phyloP scores from a whole-genome alignment of 2,329 filamentous ascomycete species.

The Acrocalymma vagum region DNA sequence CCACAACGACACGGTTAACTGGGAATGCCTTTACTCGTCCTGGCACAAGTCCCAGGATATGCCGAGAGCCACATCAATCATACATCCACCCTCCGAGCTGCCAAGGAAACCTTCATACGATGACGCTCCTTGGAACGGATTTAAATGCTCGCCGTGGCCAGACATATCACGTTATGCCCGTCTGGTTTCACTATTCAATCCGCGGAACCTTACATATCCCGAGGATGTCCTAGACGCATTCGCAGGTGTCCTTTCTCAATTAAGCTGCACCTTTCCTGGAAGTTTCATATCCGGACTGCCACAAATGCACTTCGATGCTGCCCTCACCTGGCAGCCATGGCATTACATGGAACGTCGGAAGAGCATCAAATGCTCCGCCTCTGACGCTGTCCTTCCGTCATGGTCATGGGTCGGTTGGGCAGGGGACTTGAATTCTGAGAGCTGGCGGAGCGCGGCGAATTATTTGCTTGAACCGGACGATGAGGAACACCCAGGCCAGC shows the following conservation, averaged over 20 bases:
- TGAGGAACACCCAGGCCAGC: too few species aligned
- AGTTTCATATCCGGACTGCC: slow-evolving; percentile 29
- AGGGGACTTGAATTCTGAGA: slow-evolving; percentile 19
- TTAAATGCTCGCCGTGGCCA: slow-evolving; percentile 17
- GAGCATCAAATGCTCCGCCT: slow-evolving; percentile 1
- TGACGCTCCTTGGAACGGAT: slow-evolving; percentile 1
- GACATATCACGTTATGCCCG: slow-evolving; percentile 18
- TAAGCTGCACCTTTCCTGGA: slow-evolving; percentile 15
- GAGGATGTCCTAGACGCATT: slow-evolving; percentile 31
- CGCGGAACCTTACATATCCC: slow-evolving; percentile 20
- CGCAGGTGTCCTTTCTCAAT: slow-evolving; percentile 13
- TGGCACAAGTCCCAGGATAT: slow-evolving; percentile 16
- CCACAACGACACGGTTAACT: slow-evolving; percentile 20
- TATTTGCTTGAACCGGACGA: slow-evolving; percentile 21
- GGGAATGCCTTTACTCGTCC: slow-evolving; percentile 18
- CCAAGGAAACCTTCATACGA: neutral
- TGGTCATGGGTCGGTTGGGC: slow-evolving; percentile 24
- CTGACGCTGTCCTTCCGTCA: slow-evolving; percentile 8
- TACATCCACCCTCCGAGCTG: neutral
- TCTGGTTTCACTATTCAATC: slow-evolving; percentile 18
- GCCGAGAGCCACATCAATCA: neutral
- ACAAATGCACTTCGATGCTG: slow-evolving; percentile 25
- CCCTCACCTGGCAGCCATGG: slow-evolving; percentile 27
- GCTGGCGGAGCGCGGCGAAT: slow-evolving; percentile 21
- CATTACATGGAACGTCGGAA: slow-evolving; percentile 10